Evolutionary conservation across 1,139 yeast genomes (phyloP), one percentile per base, ranked within the genome.

Genomic region (Geotrichum australiense): DNA sequence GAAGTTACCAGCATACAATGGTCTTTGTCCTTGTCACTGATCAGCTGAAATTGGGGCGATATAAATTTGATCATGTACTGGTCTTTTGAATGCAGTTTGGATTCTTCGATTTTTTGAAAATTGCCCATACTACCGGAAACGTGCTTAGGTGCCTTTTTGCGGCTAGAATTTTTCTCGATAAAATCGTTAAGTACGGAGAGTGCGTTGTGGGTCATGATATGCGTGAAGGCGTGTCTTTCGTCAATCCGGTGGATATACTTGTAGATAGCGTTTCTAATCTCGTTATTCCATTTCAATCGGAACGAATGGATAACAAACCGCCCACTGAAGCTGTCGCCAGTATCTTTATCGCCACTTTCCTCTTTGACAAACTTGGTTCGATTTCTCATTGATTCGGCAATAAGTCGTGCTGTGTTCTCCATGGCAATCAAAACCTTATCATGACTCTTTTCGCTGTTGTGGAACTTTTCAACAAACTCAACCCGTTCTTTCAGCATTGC

Each of bases 11-110:
- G 61, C 11, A 86, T 70, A 41, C 84, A 76, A 2, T 81, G 70
- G 36, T 74, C 74, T 0, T 78, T 76, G 36, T 75, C 74, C 39
- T 74, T 74, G 25, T 79, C 79, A 39, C 84, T 73, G 47, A 81
- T 79, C 16, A 89, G 60, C 57, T 89, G 94, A 39, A 89, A 75
- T 57, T 89, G 97, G 0, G 97, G 97, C 1, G 89, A 74, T 8
- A 84, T 68, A 27, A 89, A 70, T 47, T 83, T 84, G 35, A 89
- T 69, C 48, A 79, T 59, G 54, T 76, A 84, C 41, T 80, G 76
- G 49, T 80, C 84, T 11, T 20, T 35, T 6, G 30, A 21, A 6
- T 16, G 11, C n/a, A 14, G 15, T 7, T n/a, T 26, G 14, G 24
- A 28, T 10, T 35, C 39, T 16, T 35, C 32, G 8, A 31, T 8